Evolutionary conservation across 2,329 filamentous ascomycete genomes (phyloP), one percentile per base, ranked within the genome.

Genomic region (Leptographium procerum): DNA sequence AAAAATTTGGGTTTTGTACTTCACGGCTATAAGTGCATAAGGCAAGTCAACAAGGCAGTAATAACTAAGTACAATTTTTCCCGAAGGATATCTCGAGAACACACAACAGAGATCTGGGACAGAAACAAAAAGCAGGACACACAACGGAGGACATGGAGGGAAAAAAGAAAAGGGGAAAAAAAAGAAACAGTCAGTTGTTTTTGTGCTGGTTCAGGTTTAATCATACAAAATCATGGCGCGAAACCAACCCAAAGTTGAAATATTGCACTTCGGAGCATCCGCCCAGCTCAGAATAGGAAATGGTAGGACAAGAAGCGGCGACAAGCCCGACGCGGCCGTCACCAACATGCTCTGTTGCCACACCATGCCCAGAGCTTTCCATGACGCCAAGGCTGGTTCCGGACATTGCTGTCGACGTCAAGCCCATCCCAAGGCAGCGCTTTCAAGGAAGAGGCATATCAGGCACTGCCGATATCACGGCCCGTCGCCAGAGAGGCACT

Each of bases 401-500:
- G 6, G 19, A 19, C 36, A 19, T 19, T 19, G 36, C 13, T 19
- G 13, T 16, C 16, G 19, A 43, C 19, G 16, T 43, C 16, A 19
- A 8, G 19, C 16, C n/a, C 40, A 5, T n/a, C 3, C 5, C 40
- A 19, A n/a, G 40, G 40, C 40, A 43, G 40, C n/a, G 40, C n/a
- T 10, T 33, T 43, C 6, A 16, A 24, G 22, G 28, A 1, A 29
- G 22, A 26, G 31, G 52, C 57, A 31, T 52, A 52, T 58, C 61
- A 64, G 50, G 60, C 62, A 31, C 74, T 48, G 52, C 52, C 59
- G 26, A 77, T 59, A 58, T 85, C 79, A 62, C 86, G 82, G 60
- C 85, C 83, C 28, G 77, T 75, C 31, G 78, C 75, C 66, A 76
- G 70, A 13, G 47, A 50, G 61, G 73, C 77, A 16, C 75, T 71